Conservation (phyloP, 2,329 filamentous ascomycete species). For the Stemphylium vesicarium region DNA sequence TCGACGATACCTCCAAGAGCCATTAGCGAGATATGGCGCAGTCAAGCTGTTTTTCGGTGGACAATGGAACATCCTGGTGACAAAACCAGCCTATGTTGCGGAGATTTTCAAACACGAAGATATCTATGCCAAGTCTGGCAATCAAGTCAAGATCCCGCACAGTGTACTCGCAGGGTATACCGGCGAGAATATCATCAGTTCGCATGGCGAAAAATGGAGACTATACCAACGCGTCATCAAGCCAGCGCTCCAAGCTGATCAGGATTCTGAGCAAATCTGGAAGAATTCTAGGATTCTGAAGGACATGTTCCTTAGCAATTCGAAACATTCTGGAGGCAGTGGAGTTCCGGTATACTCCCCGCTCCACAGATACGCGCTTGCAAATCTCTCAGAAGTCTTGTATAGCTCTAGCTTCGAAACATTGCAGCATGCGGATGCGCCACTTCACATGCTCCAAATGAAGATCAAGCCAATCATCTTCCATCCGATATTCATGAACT, state of each 20-base stretch:
- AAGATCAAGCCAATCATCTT: conserved; percentile 38
- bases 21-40: conserved; percentile 51
- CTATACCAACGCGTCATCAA: conserved; percentile 39
- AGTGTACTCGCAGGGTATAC: conserved; percentile 39
- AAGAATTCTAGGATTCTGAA: conserved; percentile 31
- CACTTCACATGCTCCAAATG: conserved; percentile 29
- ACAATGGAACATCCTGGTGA: conserved; percentile 58
- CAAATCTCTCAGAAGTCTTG: conserved; percentile 45
- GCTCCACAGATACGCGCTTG: conserved; percentile 48
- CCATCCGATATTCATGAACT: conserved; percentile 35
- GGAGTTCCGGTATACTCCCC: conserved; percentile 40
- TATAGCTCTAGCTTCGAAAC: conserved; percentile 39
- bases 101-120: conserved; percentile 47
- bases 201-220: conserved; percentile 42
- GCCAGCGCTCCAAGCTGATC: conserved; percentile 39
- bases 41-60: conserved; percentile 59
- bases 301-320: conserved; percentile 38
- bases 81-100: conserved; percentile 52
- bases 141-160: conserved; percentile 43
- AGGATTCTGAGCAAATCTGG: conserved; percentile 31
- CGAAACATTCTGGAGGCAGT: conserved; percentile 24
- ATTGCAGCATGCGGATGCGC: conserved; percentile 26
- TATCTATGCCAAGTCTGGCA: conserved; percentile 39
- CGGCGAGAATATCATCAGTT: conserved; percentile 45
- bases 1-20: conserved; percentile 48